These are phyloP conservation scores for Coriaria nepalensis DNA, from an alignment of 306 rosid species.

Conservation along the genomic window DNA sequence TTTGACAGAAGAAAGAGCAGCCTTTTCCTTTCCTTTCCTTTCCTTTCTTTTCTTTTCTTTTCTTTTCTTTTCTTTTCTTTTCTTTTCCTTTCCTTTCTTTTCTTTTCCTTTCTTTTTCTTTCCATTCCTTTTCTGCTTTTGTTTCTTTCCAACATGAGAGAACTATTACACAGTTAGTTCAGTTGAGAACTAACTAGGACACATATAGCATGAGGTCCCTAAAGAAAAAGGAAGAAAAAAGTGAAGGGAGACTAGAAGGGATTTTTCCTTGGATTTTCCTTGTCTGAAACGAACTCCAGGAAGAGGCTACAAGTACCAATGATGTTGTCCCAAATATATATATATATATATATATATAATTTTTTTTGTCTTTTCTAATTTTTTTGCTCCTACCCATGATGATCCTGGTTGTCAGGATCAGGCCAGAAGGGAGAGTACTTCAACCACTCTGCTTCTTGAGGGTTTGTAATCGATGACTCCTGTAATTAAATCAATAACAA, in stretches of 20 bases:
- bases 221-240: conserved; percentile 20
- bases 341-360: conserved; percentile 5
- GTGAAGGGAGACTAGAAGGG: background rate
- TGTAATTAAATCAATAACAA: conserved; percentile 12
- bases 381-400: conserved; percentile 43
- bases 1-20: conserved; percentile 45
- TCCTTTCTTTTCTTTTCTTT: conserved; percentile 2
- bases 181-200: conserved; percentile 18
- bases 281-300: conserved; percentile 17
- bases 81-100: conserved; percentile 24
- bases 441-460: conserved; percentile 90
- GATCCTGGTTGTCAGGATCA: conserved; percentile 76
- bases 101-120: conserved; percentile 11
- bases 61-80: conserved; percentile 17
- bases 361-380: conserved; percentile 1
- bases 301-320: conserved; percentile 10
- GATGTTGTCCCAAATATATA: conserved; percentile 27
- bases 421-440: conserved; percentile 92
- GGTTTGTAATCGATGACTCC: conserved; percentile 65
- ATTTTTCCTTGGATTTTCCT: background rate
- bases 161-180: conserved; percentile 36
- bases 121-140: conserved; percentile 14
- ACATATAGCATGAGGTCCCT: conserved; percentile 5
- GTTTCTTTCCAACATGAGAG: conserved; percentile 29
- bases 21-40: conserved; percentile 27